Conservation (phyloP, 106 monocot genomes). For the Gastrodia elata region DNA sequence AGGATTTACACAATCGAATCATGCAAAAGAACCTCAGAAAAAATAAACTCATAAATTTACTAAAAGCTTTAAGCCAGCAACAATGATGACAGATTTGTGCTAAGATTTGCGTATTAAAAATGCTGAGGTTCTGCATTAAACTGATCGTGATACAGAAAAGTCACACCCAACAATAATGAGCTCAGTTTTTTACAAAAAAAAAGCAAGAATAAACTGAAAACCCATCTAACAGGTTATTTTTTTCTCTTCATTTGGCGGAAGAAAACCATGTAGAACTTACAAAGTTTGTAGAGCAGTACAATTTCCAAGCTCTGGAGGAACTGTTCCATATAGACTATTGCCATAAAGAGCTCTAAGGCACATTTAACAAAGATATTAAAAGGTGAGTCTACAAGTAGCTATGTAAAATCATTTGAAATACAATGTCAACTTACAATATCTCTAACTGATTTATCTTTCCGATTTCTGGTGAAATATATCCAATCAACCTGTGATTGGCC, state of each 20-base stretch:
- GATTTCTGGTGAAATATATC: constrained; percentile 76
- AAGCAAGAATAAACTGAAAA: background rate
- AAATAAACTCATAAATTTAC: background rate
- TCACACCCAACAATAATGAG: background rate
- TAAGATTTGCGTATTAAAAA: background rate
- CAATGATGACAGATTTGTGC: background rate
- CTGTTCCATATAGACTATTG: constrained; percentile 80
- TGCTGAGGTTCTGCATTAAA: background rate
- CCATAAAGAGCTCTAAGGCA: constrained; percentile 65
- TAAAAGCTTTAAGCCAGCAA: background rate
- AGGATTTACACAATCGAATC: background rate
- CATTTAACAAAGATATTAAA: constrained; percentile 2
- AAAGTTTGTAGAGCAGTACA: constrained; percentile 73
- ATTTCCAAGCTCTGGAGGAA: constrained; percentile 83
- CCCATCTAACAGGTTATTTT: background rate
- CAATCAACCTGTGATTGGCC: constrained; percentile 72
- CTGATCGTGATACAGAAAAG: background rate
- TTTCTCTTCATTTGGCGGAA: background rate
- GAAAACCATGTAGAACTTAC: constrained; percentile 36
- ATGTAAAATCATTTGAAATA: constrained; percentile 5
- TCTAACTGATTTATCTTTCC: constrained; percentile 71
- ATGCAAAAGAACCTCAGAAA: background rate
- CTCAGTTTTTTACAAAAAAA: background rate
- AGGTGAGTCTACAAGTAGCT: background rate
- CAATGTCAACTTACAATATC: constrained; percentile 44